Evolutionary conservation across 768 basidiomycete species (phyloP).

Genomic region (Panaeolus papilionaceus): DNA sequence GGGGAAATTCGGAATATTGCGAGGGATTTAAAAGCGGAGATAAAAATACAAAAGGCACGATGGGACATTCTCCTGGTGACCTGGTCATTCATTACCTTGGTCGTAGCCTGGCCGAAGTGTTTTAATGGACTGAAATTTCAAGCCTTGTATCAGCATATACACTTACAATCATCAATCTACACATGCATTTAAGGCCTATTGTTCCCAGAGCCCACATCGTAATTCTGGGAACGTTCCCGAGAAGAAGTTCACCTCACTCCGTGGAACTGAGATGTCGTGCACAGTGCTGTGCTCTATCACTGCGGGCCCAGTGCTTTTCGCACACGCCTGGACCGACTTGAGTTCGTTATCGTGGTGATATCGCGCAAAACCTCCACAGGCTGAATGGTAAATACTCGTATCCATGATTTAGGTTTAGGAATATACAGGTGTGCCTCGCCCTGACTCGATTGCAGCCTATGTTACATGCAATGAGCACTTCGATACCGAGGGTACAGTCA

Average conservation of each 20-base stretch:
- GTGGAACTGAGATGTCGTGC: background rate
- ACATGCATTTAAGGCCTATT: background rate
- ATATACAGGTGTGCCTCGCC: background rate
- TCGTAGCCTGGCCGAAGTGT: slow-evolving; percentile 2
- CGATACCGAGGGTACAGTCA: slow-evolving; percentile 14
- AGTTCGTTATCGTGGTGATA: background rate
- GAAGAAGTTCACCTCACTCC: background rate
- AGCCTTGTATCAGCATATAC: background rate
- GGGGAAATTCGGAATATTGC: background rate
- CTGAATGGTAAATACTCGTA: background rate
- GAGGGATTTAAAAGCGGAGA: slow-evolving; percentile 6
- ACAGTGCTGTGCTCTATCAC: background rate
- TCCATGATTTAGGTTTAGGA: background rate
- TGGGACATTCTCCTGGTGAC: background rate
- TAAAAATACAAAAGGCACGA: background rate
- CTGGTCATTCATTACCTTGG: background rate
- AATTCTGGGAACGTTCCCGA: background rate
- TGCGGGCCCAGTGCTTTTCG: background rate
- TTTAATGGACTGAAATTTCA: background rate
- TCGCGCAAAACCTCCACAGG: background rate
- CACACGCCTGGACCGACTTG: background rate
- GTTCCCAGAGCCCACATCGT: background rate
- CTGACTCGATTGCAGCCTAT: background rate
- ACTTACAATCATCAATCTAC: background rate
- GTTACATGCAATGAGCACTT: background rate